A percentile compares a stretch with the other conserved stretches of the same genome.
These are phyloP conservation scores for Vanderwaltozyma yarrowii DNA, from an alignment of 805 yeast genomes.

Conservation along the genomic window DNA sequence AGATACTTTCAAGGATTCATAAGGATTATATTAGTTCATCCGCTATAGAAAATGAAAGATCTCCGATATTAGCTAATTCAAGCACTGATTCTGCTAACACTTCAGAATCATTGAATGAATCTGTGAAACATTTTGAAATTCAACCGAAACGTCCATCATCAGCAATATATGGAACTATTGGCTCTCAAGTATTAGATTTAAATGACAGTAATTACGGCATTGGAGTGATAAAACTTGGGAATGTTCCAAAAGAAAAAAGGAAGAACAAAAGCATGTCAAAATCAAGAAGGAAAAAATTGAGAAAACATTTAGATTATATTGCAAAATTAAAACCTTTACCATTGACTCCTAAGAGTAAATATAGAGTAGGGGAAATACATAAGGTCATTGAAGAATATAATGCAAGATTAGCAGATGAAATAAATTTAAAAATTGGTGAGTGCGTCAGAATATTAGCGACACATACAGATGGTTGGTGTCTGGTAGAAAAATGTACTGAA, in stretches of 20 bases:
- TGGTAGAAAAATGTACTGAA: conserved; percentile 29
- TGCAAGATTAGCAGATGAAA: conserved; percentile 31
- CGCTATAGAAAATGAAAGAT: conserved; percentile 12
- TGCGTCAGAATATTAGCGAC: conserved; percentile 28
- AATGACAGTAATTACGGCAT: not conserved
- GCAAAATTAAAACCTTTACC: conserved; percentile 17
- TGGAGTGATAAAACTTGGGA: conserved; percentile 3
- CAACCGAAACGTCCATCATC: not conserved
- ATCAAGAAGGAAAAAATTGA: conserved; percentile 7
- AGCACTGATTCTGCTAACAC: not conserved
- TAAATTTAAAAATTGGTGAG: conserved; percentile 26
- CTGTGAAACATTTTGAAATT: not conserved
- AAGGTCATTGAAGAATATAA: conserved; percentile 19
- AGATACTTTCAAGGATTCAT: conserved; percentile 16
- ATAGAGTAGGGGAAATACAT: conserved; percentile 6
- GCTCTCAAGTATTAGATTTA: conserved; percentile 4
- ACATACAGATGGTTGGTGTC: conserved; percentile 38
- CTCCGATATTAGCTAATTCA: conserved; percentile 14
- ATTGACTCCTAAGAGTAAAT: conserved; percentile 10
- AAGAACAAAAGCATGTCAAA: not conserved
- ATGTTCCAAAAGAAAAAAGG: conserved; percentile 4
- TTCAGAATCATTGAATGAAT: not conserved
- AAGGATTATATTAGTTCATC: conserved; percentile 8
- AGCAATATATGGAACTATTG: conserved; percentile 10
- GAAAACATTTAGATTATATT: conserved; percentile 9